These are phyloP conservation scores for Neurospora sp. DNA, from an alignment of 495 filamentous ascomycete species.

Conservation along the genomic window DNA sequence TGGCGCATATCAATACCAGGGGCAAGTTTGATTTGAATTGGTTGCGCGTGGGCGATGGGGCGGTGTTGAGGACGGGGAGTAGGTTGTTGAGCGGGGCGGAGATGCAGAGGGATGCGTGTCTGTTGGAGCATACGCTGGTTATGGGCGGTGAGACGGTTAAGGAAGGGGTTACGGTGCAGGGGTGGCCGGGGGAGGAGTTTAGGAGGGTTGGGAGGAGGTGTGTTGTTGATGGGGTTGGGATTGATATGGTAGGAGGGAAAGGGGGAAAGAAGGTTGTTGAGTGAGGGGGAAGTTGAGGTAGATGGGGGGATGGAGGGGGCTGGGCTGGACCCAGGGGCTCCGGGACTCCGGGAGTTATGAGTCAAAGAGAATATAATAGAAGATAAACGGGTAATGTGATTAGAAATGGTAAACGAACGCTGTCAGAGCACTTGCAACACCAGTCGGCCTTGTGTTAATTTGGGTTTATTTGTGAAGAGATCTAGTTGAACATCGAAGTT, in stretches of 20 bases:
- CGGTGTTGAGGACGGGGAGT: constrained; percentile 33
- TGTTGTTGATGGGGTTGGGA: neutral
- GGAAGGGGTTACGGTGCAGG: constrained; percentile 30
- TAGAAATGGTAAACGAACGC: neutral
- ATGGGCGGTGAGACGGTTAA: constrained; percentile 39
- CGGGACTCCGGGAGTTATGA: neutral
- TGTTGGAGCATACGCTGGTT: constrained; percentile 39
- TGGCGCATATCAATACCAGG: constrained; percentile 21
- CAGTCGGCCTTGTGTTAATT: neutral
- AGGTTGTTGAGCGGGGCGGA: constrained; percentile 32
- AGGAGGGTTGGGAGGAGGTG: neutral
- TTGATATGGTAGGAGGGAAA: neutral
- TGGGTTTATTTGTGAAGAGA: neutral
- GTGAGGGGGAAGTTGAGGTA: neutral
- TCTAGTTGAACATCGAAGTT: no score
- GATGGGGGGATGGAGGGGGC: neutral
- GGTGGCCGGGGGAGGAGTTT: constrained; percentile 35
- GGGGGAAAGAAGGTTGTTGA: neutral
- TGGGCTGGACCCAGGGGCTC: neutral
- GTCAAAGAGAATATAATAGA: neutral
- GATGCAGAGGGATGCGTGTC: constrained; percentile 33
- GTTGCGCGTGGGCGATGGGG: constrained; percentile 30
- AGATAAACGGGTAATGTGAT: neutral
- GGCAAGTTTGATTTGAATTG: constrained; percentile 38
- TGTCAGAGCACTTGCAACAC: neutral